Base-by-base conservation (phyloP, 805 yeast genomes). In the Metschnikowia anglica region DNA sequence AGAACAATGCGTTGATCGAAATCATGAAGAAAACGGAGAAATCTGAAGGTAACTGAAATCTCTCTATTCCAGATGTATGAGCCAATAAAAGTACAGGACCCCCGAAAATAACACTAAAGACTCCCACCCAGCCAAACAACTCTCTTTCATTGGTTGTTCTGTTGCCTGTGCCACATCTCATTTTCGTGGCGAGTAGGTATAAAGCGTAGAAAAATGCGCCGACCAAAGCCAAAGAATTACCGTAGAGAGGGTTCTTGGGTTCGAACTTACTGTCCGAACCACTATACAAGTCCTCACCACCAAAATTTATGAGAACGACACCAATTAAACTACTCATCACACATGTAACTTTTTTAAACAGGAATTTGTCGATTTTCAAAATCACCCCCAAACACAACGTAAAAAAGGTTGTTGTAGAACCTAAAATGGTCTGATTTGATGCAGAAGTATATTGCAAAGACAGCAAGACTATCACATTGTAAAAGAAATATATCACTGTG, bases 351-450 rank as follows among this genome's bases (percentile, higher is more conserved):
- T 77, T 77, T 33, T 66, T 62, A 11, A 60, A 4, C 12, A 76
- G 58, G 46, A 77, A 65, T 5, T 53, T 51, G 42, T 77, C 83
- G 15, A 73, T 70, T 19, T 63, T 62, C 16, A 66, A 53, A 8
- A 61, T 16, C 2, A 59, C 63, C 1, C 81, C 79, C 16, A 76
- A 57, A 12, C 75, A 48, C 26, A 77, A 58, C 0, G 81, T 74
- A 53, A 75, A 77, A 3, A 76, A 63, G 11, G 81, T 72, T 3
- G 80, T 68, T 1, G 79, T 70, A 2, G 81, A 71, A 5, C 79
- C 69, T 13, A 77, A 53, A 8, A 77, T 73, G 0, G 81, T 73
- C 49, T 70, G 77, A 50, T 75, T 76, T 16, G 81, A 72, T 0
- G 80, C 79, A 9, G 77, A 68, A 0, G 83, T 77, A 51, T 65